Evolutionary conservation across 495 filamentous ascomycete genomes (phyloP).

Genomic region (Podospora conica): DNA sequence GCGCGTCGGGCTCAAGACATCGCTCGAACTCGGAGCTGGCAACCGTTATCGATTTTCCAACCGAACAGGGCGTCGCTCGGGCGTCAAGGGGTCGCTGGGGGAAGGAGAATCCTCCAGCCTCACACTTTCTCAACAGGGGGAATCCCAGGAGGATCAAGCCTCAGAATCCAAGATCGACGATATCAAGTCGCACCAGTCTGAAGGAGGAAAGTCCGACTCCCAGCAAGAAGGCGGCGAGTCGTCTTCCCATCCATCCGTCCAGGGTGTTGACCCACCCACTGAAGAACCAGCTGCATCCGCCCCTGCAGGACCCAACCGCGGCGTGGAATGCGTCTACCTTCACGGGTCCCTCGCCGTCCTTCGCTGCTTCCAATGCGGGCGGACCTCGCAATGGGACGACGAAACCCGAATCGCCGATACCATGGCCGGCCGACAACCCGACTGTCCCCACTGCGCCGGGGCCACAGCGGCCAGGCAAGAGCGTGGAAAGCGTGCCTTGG

Average conservation of each 20-base stretch:
- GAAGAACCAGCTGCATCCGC: background rate
- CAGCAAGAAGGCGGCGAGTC: background rate
- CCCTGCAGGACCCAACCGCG: conserved; percentile 31
- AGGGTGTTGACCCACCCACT: background rate
- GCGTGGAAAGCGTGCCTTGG: conserved; percentile 55
- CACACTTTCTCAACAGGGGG: conserved; percentile 23
- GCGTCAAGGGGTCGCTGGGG: conserved; percentile 9
- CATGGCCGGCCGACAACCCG: conserved; percentile 53
- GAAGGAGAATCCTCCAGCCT: conserved; percentile 13
- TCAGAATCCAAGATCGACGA: background rate
- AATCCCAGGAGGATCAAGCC: background rate
- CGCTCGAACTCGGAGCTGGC: conserved; percentile 50
- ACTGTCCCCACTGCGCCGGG: conserved; percentile 54
- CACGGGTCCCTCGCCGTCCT: conserved; percentile 58
- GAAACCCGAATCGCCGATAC: conserved; percentile 41
- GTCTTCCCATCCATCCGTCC: background rate
- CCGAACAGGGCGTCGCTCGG: conserved; percentile 16
- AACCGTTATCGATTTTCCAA: conserved; percentile 43
- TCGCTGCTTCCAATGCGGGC: conserved; percentile 57
- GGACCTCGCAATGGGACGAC: conserved; percentile 54
- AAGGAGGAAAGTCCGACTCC: background rate
- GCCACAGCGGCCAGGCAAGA: conserved; percentile 51
- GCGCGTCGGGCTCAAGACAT: conserved; percentile 52
- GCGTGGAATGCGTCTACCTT: conserved; percentile 58
- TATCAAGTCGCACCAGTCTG: background rate